These are phyloP conservation scores for Wickerhamomyces xylosicus DNA, from an alignment of 805 yeast genomes.

Conservation along the genomic window DNA sequence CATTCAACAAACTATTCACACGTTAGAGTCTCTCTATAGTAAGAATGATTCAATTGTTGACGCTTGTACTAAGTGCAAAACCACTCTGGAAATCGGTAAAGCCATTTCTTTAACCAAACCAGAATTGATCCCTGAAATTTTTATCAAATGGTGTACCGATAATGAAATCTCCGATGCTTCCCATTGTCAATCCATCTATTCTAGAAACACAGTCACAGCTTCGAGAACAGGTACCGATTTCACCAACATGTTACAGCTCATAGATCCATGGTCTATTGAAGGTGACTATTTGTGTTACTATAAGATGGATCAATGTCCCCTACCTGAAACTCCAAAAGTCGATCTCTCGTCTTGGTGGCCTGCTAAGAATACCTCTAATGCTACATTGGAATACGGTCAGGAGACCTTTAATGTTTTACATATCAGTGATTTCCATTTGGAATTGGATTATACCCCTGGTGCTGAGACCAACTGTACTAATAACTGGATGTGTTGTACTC, in stretches of 20 bases:
- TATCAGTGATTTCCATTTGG: conserved; percentile 52
- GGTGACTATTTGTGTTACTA: conserved; percentile 55
- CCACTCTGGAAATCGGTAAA: conserved; percentile 27
- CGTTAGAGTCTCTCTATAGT: conserved; percentile 10
- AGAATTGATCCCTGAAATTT: conserved; percentile 29
- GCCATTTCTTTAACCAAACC: conserved; percentile 28
- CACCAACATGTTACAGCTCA: conserved; percentile 36
- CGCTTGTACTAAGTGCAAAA: conserved; percentile 25
- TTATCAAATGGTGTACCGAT: conserved; percentile 32
- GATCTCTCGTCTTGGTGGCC: conserved; percentile 37
- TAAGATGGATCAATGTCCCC: conserved; percentile 36
- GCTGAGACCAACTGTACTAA: conserved; percentile 44
- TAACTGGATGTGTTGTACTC: conserved; percentile 44
- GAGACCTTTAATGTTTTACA: conserved; percentile 49
- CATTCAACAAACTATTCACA: conserved; percentile 6
- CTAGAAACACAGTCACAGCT: conserved; percentile 27
- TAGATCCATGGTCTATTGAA: conserved; percentile 43
- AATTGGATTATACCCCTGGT: conserved; percentile 40
- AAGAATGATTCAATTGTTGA: conserved; percentile 8
- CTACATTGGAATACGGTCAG: conserved; percentile 17
- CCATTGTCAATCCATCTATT: conserved; percentile 23
- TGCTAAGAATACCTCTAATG: conserved; percentile 30
- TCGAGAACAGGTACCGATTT: conserved; percentile 35
- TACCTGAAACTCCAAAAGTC: conserved; percentile 42
- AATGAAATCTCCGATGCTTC: conserved; percentile 16